phyloP scores from a whole-genome alignment of 768 basidiomycete genomes.

The Coprinellus aureogranulatus region DNA sequence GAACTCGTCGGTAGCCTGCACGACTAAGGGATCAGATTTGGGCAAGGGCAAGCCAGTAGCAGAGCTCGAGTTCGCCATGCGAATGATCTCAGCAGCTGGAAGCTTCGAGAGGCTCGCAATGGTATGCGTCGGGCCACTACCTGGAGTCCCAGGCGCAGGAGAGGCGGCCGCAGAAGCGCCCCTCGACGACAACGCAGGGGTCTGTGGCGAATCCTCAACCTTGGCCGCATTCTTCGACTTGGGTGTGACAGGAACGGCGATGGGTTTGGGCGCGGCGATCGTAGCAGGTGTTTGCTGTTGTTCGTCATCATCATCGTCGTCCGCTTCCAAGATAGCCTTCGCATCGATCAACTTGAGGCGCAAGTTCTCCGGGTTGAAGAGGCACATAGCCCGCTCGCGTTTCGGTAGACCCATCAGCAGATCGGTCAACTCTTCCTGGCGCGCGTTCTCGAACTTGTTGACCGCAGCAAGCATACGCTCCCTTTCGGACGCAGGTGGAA shows the following conservation, averaged over 20 bases:
- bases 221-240: conserved; percentile 51
- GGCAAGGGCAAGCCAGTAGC: conserved; percentile 56
- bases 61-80: conserved; percentile 53
- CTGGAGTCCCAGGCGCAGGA: conserved; percentile 64
- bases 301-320: conserved; percentile 53
- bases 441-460: conserved; percentile 55
- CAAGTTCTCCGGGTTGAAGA: conserved; percentile 83
- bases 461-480: conserved; percentile 74
- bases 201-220: conserved; percentile 57
- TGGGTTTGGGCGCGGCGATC: conserved; percentile 16
- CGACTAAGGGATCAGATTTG: conserved; percentile 67
- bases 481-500: conserved; percentile 60
- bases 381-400: conserved; percentile 85
- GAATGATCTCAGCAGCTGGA: conserved; percentile 73
- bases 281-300: conserved; percentile 15
- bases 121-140: conserved; percentile 46
- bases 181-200: conserved; percentile 73
- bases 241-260: conserved; percentile 53
- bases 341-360: conserved; percentile 78
- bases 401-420: conserved; percentile 85
- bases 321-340: conserved; percentile 74
- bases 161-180: conserved; percentile 72
- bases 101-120: conserved; percentile 68
- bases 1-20: conserved; percentile 71
- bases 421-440: conserved; percentile 66